Evolutionary conservation across 164 flowering plant species (phyloP), one percentile per base, ranked within the genome.

Genomic region (Macadamia tetraphylla): DNA sequence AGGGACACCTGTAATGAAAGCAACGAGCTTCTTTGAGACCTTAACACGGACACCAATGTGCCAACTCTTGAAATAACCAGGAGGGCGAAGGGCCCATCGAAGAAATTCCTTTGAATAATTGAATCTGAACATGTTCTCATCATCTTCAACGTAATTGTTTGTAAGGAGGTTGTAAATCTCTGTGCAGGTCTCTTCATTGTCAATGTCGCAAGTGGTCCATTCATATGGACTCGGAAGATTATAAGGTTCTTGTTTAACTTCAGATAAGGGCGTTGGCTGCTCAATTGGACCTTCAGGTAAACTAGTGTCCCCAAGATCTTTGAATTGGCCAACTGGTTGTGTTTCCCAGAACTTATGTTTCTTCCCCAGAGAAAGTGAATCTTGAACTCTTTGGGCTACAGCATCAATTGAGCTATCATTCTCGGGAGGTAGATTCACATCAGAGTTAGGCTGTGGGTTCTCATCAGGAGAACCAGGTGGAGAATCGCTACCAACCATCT

Each of bases 41-140:
- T 80, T 84, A 32, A 78, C 85, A 30, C 83, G 72, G 12, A 81
- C 87, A 17, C 87, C 87, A 61, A 84, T 84, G 61, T 84, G 87
- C 87, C 85, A 84, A 70, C 83, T 84, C 72, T 65, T 69, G 57
- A 64, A 84, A 61, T 78, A 82, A 67, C 83, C 79, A 5, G 83
- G 87, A 43, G 82, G 83, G 23, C 76, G 82, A 40, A 81, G 83
- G 1, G 85, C 85, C 85, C 87, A 84, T 0, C 71, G 68, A 35
- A 84, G 78, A 57, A 84, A 84, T 67, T 80, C 87, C 74, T 80
- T 84, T 0, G 87, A 84, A 32, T 82, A 82, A 62, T 84, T 84
- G 70, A 84, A 82, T 51, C 87, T 75, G 63, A 84, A 84, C 87
- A 84, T 84, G 68, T 81, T 81, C 65, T 84, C 87, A 67, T 82